Percentiles rank a stretch among this genome's conserved stretches.
Conservation (phyloP, 176 grass and related monocot genomes). For the Canna indica region DNA sequence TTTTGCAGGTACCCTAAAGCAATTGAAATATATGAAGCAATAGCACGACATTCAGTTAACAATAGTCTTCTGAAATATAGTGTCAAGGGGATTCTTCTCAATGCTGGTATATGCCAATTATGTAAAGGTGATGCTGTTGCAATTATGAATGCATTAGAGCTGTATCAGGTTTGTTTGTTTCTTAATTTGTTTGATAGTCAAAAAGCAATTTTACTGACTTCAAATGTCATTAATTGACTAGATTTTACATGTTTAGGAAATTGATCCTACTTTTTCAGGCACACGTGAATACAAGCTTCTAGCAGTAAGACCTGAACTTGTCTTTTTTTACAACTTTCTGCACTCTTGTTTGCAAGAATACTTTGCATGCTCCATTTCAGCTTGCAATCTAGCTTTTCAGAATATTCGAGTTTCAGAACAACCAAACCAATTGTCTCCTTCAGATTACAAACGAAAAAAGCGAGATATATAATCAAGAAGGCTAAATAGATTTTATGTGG, state of each 20-base stretch:
- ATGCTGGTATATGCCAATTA: conserved; percentile 92
- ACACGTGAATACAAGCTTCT: conserved; percentile 94
- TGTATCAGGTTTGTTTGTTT: conserved; percentile 67
- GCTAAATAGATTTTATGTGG: no score
- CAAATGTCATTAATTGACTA: background rate
- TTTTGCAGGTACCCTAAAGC: conserved; percentile 71
- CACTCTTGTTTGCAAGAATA: background rate
- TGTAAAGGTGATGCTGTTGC: conserved; percentile 87
- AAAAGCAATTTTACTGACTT: background rate
- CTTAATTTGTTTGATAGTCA: background rate
- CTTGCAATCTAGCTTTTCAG: background rate
- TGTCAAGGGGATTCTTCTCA: conserved; percentile 91
- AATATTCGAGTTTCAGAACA: no score
- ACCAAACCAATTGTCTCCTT: no score
- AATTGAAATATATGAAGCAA: conserved; percentile 79
- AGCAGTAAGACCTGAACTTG: conserved; percentile 41
- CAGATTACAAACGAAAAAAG: no score
- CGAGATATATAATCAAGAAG: no score
- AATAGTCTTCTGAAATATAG: conserved; percentile 97
- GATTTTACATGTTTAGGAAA: conserved; percentile 47
- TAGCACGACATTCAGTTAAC: conserved; percentile 79
- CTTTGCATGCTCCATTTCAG: background rate
- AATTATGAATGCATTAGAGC: conserved; percentile 78
- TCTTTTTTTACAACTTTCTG: background rate
- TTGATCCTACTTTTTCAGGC: conserved; percentile 91